Evolutionary conservation across 441 rosid genomes (phyloP), one percentile per base, ranked within the genome.

Genomic region (Pelargonium fulgidum): DNA sequence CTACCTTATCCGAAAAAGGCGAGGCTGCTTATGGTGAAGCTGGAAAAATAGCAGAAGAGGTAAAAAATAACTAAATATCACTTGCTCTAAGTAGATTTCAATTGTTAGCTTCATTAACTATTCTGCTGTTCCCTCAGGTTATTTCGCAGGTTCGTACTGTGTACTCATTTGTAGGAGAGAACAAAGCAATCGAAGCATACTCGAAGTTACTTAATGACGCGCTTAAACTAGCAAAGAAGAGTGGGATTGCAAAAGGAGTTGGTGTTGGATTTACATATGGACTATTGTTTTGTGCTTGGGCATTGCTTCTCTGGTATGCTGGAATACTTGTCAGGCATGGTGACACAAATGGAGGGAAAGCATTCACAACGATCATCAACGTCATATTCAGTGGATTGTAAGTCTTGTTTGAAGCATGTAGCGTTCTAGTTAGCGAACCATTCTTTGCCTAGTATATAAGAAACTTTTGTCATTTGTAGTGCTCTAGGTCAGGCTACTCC

Each of bases 271-370:
- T 29, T 3, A 29, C 36, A 29, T 29, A 29, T 29, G 36, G 36
- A 29, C 36, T 29, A 29, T 29, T 29, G 36, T 29, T 29, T 29
- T 29, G 52, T 80, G 90, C 76, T 81, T 87, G 87, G 92, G 90
- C 61, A 83, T 71, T 64, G 84, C 86, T 29, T 29, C 36, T 29
- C 36, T 29, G 36, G 48, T 87, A 82, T 73, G 73, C 82, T 0
- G 85, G 88, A 17, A 90, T 90, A 84, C 90, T 2, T 85, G 83
- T 71, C 90, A 85, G 72, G 85, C 89, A 70, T 87, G 86, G 87
- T 64, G 78, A 81, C 0, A 87, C 81, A 79, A 83, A 84, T 70
- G 92, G 92, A 1, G 90, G 90, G 8, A 68, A 80, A 5, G 54
- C 85, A 29, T 88, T 88, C 16, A 85, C 82, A 7, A 84, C 93